Evolutionary conservation across 208 protist species (phyloP).

Genomic region (Acanthamoeba royreba): DNA sequence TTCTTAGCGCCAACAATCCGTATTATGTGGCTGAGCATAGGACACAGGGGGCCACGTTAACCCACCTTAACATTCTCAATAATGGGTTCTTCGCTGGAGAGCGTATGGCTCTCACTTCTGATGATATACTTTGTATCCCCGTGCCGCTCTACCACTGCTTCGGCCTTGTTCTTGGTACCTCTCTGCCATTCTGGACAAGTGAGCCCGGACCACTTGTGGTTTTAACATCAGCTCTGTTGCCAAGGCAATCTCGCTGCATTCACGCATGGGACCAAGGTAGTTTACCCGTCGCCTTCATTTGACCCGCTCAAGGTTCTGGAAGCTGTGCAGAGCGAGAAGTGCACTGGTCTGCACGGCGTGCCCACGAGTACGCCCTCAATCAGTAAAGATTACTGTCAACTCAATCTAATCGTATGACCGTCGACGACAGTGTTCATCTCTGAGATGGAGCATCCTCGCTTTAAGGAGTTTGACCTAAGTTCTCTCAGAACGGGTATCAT

Average conservation of each 20-base stretch:
- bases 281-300: conserved; percentile 71
- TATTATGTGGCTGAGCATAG: no score
- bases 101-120: conserved; percentile 49
- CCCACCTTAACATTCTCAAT: conserved; percentile 46
- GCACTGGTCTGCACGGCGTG: conserved; percentile 76
- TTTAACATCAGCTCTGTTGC: no score
- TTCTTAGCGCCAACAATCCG: no score
- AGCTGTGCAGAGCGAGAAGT: conserved; percentile 59
- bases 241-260: conserved; percentile 60
- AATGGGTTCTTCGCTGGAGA: conserved; percentile 68
- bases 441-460: conserved; percentile 61
- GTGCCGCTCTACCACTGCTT: conserved; percentile 84
- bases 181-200: neutral
- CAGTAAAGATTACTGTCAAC: neutral
- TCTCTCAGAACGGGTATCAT: conserved; percentile 79
- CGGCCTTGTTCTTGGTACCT: conserved; percentile 73
- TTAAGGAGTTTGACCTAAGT: conserved; percentile 63
- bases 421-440: conserved; percentile 71
- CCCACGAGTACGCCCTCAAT: conserved; percentile 64
- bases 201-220: no score
- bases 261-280: conserved; percentile 58
- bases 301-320: conserved; percentile 54
- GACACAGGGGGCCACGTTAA: conserved; percentile 69
- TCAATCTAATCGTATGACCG: neutral
- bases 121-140: conserved; percentile 69